Percentiles rank a stretch among this genome's conserved stretches.
phyloP scores from a whole-genome alignment of 495 filamentous ascomycete species.

The Filosporella fistucella region DNA sequence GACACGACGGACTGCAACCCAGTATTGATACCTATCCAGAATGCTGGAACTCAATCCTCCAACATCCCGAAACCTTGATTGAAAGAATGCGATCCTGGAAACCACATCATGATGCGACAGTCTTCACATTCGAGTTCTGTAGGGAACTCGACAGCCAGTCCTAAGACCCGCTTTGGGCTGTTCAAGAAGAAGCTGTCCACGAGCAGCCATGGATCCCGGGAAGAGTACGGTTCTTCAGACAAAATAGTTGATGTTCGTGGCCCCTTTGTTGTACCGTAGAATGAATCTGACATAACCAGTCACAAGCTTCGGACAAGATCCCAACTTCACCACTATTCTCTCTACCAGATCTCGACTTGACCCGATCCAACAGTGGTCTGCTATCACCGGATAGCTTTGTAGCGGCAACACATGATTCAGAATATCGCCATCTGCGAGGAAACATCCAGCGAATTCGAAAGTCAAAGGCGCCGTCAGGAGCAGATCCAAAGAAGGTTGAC shows the following conservation, averaged over 20 bases:
- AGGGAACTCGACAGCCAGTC: slow-evolving; percentile 3
- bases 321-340: slow-evolving; percentile 3
- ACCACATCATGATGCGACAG: slow-evolving; percentile 14
- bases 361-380: slow-evolving; percentile 13
- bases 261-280: not conserved
- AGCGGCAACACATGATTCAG: slow-evolving; percentile 14
- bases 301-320: slow-evolving; percentile 13
- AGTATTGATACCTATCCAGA: not conserved
- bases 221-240: slow-evolving; percentile 6
- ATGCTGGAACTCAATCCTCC: not conserved
- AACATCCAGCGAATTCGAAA: slow-evolving; percentile 22
- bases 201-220: not conserved
- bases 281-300: not conserved
- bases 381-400: slow-evolving; percentile 21
- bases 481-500: slow-evolving; percentile 27
- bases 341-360: slow-evolving; percentile 14
- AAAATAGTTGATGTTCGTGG: slow-evolving; percentile 19
- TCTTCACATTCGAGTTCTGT: slow-evolving; percentile 15
- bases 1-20: not conserved
- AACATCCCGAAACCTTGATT: not conserved
- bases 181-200: slow-evolving; percentile 13
- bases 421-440: slow-evolving; percentile 24
- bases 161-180: slow-evolving; percentile 13
- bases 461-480: slow-evolving; percentile 16
- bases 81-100: not conserved